These are phyloP conservation scores for Aspergillus quadrilineatus DNA, from an alignment of 2,329 filamentous ascomycete species.

Conservation along the genomic window DNA sequence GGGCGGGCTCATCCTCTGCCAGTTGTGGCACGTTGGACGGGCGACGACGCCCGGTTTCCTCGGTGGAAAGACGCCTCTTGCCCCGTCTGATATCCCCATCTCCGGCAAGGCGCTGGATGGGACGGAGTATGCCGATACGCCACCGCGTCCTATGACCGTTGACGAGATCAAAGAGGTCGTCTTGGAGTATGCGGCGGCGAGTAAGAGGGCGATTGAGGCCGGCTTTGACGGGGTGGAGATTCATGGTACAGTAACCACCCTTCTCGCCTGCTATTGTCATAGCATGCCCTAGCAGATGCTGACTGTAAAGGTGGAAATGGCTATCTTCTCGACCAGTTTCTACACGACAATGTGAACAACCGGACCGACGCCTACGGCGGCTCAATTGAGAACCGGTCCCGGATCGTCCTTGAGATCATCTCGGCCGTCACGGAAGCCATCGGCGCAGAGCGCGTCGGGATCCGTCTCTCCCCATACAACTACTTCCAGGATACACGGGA, in stretches of 20 bases:
- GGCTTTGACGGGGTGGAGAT: constrained; percentile 54
- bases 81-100: constrained; percentile 35
- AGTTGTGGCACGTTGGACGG: constrained; percentile 40
- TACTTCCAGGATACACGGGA: constrained; percentile 57
- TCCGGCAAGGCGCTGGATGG: constrained; percentile 42
- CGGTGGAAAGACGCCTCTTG: constrained; percentile 28
- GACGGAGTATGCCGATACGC: constrained; percentile 28
- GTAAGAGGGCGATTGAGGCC: constrained; percentile 45
- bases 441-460: constrained; percentile 51
- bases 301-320: constrained; percentile 57
- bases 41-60: constrained; percentile 42
- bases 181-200: constrained; percentile 42
- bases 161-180: constrained; percentile 42
- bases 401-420: constrained; percentile 55
- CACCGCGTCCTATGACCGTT: constrained; percentile 36
- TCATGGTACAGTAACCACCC: constrained; percentile 32
- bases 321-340: constrained; percentile 66
- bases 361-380: constrained; percentile 53
- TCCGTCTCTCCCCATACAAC: constrained; percentile 62
- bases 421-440: constrained; percentile 50
- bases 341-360: constrained; percentile 58
- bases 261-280: neutral
- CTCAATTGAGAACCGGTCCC: constrained; percentile 49
- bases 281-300: too few relatives aligned
- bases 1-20: constrained; percentile 32